phyloP scores from a whole-genome alignment of 2,329 filamentous ascomycete species.

The Xylariales sp. region DNA sequence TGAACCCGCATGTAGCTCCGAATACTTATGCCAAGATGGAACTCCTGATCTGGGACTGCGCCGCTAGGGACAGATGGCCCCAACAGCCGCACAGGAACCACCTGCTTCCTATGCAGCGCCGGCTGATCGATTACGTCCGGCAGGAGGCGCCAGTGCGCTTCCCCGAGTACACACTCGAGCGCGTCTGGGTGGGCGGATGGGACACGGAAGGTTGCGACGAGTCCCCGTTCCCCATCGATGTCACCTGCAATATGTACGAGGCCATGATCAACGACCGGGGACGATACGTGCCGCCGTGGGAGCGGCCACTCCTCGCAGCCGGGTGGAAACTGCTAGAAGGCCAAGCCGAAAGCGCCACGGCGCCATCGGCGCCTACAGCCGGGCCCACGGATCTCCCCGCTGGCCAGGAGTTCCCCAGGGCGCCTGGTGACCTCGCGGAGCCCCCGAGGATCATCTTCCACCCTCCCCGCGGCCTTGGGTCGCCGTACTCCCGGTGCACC shows the following conservation, averaged over 20 bases:
- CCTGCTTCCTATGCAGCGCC: slow-evolving; percentile 41
- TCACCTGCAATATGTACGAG: slow-evolving; percentile 33
- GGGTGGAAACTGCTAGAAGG: slow-evolving; percentile 35
- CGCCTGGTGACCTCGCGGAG: slow-evolving; percentile 17
- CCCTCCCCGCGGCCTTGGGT: slow-evolving; percentile 31
- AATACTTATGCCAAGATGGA: slow-evolving; percentile 31
- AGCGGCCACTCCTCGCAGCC: slow-evolving; percentile 18
- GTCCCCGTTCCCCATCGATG: slow-evolving; percentile 32
- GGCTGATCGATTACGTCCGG: slow-evolving; percentile 34
- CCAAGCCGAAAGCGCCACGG: neutral
- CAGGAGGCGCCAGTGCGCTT: slow-evolving; percentile 25
- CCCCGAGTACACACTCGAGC: slow-evolving; percentile 26
- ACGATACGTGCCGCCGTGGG: slow-evolving; percentile 29
- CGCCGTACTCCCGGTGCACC: slow-evolving; percentile 25
- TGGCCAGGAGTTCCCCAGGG: slow-evolving; percentile 13
- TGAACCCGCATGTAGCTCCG: slow-evolving; percentile 26
- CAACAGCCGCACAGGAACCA: slow-evolving; percentile 5
- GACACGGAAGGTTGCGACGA: slow-evolving; percentile 19
- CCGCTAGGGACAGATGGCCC: slow-evolving; percentile 20
- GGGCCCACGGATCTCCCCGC: slow-evolving; percentile 11
- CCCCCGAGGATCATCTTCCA: slow-evolving; percentile 39
- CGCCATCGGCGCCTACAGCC: slow-evolving; percentile 13
- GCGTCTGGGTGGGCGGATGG: slow-evolving; percentile 39
- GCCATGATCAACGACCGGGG: slow-evolving; percentile 26
- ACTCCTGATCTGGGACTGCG: slow-evolving; percentile 51